A percentile compares a stretch with the other conserved stretches of the same genome.
Evolutionary conservation across 2,329 filamentous ascomycete species (phyloP).

Genomic region (Fusarium decemcellulare): DNA sequence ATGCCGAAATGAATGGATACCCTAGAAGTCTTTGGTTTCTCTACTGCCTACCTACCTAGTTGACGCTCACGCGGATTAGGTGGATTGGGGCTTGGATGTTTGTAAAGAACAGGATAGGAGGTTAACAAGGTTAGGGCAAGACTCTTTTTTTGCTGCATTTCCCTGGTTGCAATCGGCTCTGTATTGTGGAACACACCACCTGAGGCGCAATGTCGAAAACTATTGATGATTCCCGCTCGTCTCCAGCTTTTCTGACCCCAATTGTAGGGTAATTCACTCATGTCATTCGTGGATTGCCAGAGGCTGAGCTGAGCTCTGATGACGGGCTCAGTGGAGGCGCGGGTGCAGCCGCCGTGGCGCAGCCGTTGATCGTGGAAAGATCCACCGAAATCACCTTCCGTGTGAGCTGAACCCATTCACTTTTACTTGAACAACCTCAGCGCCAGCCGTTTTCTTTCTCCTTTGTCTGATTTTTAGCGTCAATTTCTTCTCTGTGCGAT

Average conservation of each 20-base stretch:
- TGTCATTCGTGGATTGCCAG: not conserved
- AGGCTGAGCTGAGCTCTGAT: slow-evolving; percentile 25
- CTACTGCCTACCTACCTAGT: not conserved
- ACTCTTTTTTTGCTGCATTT: not conserved
- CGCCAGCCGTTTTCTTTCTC: not conserved
- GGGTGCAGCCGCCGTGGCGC: slow-evolving; percentile 35
- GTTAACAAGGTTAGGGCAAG: not conserved
- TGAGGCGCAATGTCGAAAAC: not conserved
- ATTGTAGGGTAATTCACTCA: not conserved
- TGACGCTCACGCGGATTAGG: slow-evolving; percentile 11
- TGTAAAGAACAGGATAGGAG: not conserved
- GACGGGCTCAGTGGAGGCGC: slow-evolving; percentile 17
- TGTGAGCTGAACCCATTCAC: slow-evolving; percentile 14
- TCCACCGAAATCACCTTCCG: slow-evolving; percentile 5
- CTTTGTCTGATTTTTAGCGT: not conserved
- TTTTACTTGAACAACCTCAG: not conserved
- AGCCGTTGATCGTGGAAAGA: slow-evolving; percentile 11
- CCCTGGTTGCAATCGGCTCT: no score
- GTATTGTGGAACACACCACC: not conserved
- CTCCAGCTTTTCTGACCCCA: not conserved
- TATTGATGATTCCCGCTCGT: not conserved
- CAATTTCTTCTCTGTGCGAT: not conserved
- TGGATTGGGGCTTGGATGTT: not conserved
- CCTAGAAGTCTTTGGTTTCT: slow-evolving; percentile 11
- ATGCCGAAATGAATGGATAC: slow-evolving; percentile 8